Conservation (phyloP, 1,284 basidiomycete genomes). For the Trichosporon inkin region DNA sequence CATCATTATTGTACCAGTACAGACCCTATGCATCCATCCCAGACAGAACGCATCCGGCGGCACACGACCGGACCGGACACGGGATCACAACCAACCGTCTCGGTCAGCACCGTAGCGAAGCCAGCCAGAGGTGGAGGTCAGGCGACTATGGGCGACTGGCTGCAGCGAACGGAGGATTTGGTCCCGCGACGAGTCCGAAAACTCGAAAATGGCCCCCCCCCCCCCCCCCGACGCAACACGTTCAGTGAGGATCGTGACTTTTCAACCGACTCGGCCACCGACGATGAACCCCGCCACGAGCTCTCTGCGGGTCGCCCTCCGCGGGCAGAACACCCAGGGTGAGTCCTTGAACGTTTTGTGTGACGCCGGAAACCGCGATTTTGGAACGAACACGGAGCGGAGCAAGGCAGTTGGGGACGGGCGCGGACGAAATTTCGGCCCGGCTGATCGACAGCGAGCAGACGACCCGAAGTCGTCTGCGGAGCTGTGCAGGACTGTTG, state of each 20-base stretch:
- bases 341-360: neutral
- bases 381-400: neutral
- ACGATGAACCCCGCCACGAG: constrained; percentile 7
- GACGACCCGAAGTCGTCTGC: too few relatives aligned
- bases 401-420: neutral
- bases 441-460: too few relatives aligned
- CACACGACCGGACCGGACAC: neutral
- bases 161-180: constrained; percentile 1
- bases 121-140: neutral
- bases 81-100: too few relatives aligned
- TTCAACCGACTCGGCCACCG: constrained; percentile 1
- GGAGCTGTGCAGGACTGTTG: too few relatives aligned
- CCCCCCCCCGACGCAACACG: neutral
- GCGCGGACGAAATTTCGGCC: too few relatives aligned
- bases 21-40: constrained; percentile 1
- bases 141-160: neutral
- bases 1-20: constrained; percentile 9
- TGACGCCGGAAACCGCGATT: neutral
- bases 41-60: neutral
- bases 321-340: neutral
- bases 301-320: neutral
- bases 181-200: constrained; percentile 1
- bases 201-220: constrained; percentile 3
- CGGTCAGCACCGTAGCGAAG: neutral
- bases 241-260: neutral